Evolutionary conservation across 768 basidiomycete genomes (phyloP), one percentile per base, ranked within the genome.

Genomic region (Lactarius hengduanensis): DNA sequence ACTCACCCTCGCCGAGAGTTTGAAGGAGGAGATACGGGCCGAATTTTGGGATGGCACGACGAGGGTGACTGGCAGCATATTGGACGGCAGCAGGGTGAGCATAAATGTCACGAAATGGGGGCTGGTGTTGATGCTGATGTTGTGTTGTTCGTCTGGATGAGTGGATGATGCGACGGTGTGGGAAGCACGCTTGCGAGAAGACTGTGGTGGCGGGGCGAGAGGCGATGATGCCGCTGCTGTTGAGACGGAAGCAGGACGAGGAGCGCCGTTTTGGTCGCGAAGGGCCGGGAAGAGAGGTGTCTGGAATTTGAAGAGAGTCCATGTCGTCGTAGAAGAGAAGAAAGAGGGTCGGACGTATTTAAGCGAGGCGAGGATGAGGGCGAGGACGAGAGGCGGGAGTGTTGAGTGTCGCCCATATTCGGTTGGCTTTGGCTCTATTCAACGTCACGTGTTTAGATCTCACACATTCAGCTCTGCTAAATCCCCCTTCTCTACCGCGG

Each of bases 1-100:
- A 98, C 80, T 98, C 96, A 71, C 96, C 96, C 78, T 99, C 96
- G 55, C 97, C 97, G 22, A 99, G 83, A 0, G 97, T 98, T 76
- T 98, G 96, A 20, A 99, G 81, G 45, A 98, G 83, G 11, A 98
- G 81, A 77, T 99, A 99, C 0, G 96, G 94, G 0, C 97, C 97
- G 71, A 99, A 98, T 77, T 89, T 91, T 62, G 93, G 93, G 50
- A 94, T 94, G 30, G 87, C 86, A n/a, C 93, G 84, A 62, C 89
- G 82, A 8, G 92, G 92, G 72, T 94, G 92, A 0, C 91, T 89
- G 0, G 89, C 83, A 4, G 86, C 86, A 74, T 90, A 94, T n/a
- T 90, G 90, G 16, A 90, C 80, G 4, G 91, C 92, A 20, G 91
- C 91, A 1, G 92, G 92, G 74, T 94, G 92, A 2, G 88, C 82